Evolutionary conservation across 108 stramenopile species (phyloP).

Genomic region (Pinguiococcus pyrenoidosus): DNA sequence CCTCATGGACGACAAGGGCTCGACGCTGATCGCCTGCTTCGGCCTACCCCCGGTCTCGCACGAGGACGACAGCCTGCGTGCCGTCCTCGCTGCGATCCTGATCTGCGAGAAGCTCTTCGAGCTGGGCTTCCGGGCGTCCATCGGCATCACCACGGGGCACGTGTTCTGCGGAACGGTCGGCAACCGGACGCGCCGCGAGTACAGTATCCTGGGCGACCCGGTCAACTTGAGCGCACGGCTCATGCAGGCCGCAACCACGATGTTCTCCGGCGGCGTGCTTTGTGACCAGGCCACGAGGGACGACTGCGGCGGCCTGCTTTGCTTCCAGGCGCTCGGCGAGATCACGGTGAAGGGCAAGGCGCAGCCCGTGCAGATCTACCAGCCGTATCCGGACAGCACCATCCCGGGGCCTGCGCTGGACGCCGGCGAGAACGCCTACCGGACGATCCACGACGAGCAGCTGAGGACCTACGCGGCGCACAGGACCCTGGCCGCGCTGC

Average conservation of each 20-base stretch:
- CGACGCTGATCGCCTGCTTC: constrained; percentile 44
- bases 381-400: constrained; percentile 25
- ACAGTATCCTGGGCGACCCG: constrained; percentile 46
- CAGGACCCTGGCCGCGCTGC: constrained; percentile 11
- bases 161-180: constrained; percentile 50
- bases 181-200: constrained; percentile 34
- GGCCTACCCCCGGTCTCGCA: constrained; percentile 40
- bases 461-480: constrained; percentile 15
- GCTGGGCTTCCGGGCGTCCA: constrained; percentile 30
- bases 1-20: constrained; percentile 53
- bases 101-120: constrained; percentile 24
- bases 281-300: constrained; percentile 27
- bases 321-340: constrained; percentile 20
- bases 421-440: constrained; percentile 12
- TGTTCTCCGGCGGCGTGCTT: constrained; percentile 16
- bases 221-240: constrained; percentile 45
- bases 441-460: constrained; percentile 18
- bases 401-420: constrained; percentile 16
- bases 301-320: constrained; percentile 13
- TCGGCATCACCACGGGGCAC: constrained; percentile 44
- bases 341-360: constrained; percentile 44
- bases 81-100: constrained; percentile 30
- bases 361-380: constrained; percentile 19
- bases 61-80: constrained; percentile 37
- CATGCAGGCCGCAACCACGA: constrained; percentile 28